Evolutionary conservation across 2,329 filamentous ascomycete genomes (phyloP), one percentile per base, ranked within the genome.

Genomic region (Fusarium sacchari): DNA sequence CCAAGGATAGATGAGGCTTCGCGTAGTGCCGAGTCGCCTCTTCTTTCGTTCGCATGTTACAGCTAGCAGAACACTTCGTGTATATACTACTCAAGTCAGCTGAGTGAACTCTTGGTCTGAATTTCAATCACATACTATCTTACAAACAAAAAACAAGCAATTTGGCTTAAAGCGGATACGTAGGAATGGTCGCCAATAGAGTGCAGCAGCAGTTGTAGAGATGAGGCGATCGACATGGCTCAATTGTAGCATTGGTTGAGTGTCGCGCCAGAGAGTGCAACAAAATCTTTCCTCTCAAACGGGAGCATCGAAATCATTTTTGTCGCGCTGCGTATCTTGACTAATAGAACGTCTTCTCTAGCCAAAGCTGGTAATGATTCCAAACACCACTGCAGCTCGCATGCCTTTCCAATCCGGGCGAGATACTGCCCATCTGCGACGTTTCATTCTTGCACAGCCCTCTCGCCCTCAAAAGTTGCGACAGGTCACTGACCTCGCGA

Each of bases 221-320:
- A n/a, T n/a, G n/a, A 24, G 17, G 8, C 8, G 17, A 50, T 1
- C 0, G n/a, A 20, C 5, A 20, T 15, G 34, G 6, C 0, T 15
- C 17, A 26, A 52, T 26, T 15, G 2, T 0, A 20, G n/a, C 18
- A 3, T 52, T 52, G 17, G 17, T 1, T 0, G 9, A 15, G n/a
- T 12, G 6, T 6, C 2, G 3, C 6, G 0, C 4, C 0, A 3
- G 6, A 36, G 9, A 36, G 1, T 26, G 2, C n/a, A 5, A 22
- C 18, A 4, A 6, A 2, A 1, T 11, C 6, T 36, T 26, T 12
- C 0, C 0, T 8, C 6, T 52, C 49, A 12, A 6, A 15, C 3
- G 2, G 1, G 12, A 12, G 3, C 6, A 22, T 52, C 3, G n/a
- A 15, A 20, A 20, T 12, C 0, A 20, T 34, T 14, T 14, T 14